Base-by-base conservation (phyloP, 1,284 basidiomycete genomes). In the Sporisorium reilianum region DNA sequence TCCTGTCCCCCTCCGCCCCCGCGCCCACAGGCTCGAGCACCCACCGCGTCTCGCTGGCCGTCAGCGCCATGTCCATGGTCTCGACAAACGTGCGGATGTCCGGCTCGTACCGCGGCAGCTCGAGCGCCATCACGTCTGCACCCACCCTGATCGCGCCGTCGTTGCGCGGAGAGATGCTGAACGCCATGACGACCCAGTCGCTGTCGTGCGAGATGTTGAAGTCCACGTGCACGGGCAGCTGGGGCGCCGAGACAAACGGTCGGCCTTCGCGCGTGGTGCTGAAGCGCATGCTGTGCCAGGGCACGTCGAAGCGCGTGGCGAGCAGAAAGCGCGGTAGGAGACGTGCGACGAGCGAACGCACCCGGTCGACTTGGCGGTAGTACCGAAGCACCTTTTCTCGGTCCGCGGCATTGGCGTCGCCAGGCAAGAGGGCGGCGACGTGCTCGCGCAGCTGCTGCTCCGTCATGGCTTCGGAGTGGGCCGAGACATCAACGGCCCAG, bases 201-300 rank as follows among this genome's bases (percentile, higher is more conserved):
- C 62, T 61, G 42, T 84, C 83, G 50, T 84, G 83, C 12, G 80
- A 72, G 25, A 83, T 53, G 56, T 84, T 84, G 58, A 68, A 81
- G 61, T 83, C 83, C 20, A 77, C 25, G 14, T 41, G 30, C 20
- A 28, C 14, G 4, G 50, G 50, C 6, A 36, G 14, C 9, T 18
- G 6, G 1, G 75, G 72, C n/a, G 50, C 22, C 0, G 26, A 20
- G 8, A 68, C 5, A 20, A 41, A 78, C 5, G 78, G 78, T 2
- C 78, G 67, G 10, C 78, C 78, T 22, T 71, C 63, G 0, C 7
- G 36, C 14, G 70, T 72, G 0, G 63, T 20, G 1, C 41, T 42
- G 30, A 76, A 72, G 0, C 55, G 40, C 4, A 62, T 32, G 0
- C 23, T 49, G 6, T 67, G 53, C 51, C 55, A 60, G 16, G 50